Evolutionary conservation across 2,329 filamentous ascomycete species (phyloP).

Genomic region (Monosporascus sp.): DNA sequence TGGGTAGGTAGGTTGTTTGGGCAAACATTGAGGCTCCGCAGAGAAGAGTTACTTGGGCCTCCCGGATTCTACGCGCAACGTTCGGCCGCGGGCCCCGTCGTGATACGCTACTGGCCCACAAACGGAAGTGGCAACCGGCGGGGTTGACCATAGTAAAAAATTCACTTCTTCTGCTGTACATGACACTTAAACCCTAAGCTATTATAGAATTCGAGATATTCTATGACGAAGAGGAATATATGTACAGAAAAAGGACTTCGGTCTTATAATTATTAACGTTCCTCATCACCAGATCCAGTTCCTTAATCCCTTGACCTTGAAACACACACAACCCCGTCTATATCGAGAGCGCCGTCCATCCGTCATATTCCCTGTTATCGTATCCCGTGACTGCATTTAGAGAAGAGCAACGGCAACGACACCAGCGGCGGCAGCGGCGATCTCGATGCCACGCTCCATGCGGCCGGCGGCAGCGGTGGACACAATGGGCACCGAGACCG

Average conservation of each 20-base stretch:
- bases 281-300: not conserved
- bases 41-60: too few species aligned
- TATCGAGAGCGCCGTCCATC: not conserved
- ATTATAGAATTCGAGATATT: not conserved
- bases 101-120: too few species aligned
- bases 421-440: conserved; percentile 13
- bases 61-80: too few species aligned
- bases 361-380: not conserved
- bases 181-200: too few species aligned
- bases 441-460: conserved; percentile 9
- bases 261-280: too few species aligned
- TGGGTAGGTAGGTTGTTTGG: too few species aligned
- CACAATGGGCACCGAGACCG: conserved; percentile 4
- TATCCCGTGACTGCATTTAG: conserved; percentile 5
- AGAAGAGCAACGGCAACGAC: conserved; percentile 13
- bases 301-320: not conserved
- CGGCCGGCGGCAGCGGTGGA: conserved; percentile 17
- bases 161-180: too few species aligned
- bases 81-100: too few species aligned
- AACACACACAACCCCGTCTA: not conserved
- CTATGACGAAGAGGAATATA: conserved; percentile 1
- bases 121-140: too few species aligned
- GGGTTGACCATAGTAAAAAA: too few species aligned
- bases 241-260: conserved; percentile 1
- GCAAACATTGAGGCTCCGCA: too few species aligned